Base-by-base conservation (phyloP, 2,329 filamentous ascomycete genomes). In the Arthroderma sp. region DNA sequence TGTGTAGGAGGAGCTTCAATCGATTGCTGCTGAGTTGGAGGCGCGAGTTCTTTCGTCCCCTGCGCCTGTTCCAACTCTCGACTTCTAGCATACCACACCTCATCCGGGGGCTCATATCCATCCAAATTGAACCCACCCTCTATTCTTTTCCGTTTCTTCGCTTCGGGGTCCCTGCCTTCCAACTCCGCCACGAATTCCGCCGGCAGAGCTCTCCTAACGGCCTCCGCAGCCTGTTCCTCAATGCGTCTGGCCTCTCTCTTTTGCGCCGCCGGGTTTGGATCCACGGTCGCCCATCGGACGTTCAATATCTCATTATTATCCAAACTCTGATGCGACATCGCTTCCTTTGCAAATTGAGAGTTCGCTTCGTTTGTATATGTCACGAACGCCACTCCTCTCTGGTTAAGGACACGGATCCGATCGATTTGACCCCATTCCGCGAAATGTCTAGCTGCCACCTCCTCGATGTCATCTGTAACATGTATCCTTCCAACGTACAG, bases 341-440 rank as follows among this genome's bases (percentile, higher is more conserved):
- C 88, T 71, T 95, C 90, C 68, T 91, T 91, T 2, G 90, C 90
- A 65, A 95, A 95, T 68, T 95, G 86, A 1, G 87, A 85, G 65
- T 93, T 94, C 43, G 87, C 85, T 68, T 95, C 88, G 68, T 95
- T 95, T 23, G 82, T 81, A 68, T 97, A 97, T 8, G 94, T 98
- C 57, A 98, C 85, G 70, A 98, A 98, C 0, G 85, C 94, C 19
- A 98, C 93, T 56, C 93, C 94, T 41, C 91, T 77, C 0, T 83
- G 85, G 58, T 94, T 96, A 13, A 98, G 76, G 1, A 97, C 91
- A 28, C 93, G 85, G 51, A 86, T 84, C 47, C 93, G 82, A 70
- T 97, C 91, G 54, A 98, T 77, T 66, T 91, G 87, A 0, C 93
- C 93, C 91, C 91, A 98, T 79, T 98, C 93, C 23, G 89, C 86